Evolutionary conservation across 306 rosid species (phyloP).

Genomic region (Bauhinia variegata): DNA sequence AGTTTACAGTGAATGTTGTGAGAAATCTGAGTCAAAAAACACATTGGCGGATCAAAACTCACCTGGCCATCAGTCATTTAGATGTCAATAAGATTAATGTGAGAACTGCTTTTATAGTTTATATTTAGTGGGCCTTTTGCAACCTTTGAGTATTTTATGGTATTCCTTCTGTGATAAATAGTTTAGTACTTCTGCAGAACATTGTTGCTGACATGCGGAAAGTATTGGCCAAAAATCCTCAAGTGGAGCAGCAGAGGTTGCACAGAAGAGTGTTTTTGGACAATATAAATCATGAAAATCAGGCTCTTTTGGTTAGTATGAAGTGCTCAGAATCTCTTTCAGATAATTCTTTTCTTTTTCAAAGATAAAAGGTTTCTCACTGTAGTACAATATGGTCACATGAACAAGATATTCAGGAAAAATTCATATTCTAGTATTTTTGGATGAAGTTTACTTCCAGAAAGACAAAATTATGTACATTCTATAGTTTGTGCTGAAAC

Average conservation of each 20-base stretch:
- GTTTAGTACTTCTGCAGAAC: slow-evolving; percentile 55
- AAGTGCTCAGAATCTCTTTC: slow-evolving; percentile 26
- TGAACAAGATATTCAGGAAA: slow-evolving; percentile 20
- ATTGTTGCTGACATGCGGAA: slow-evolving; percentile 98
- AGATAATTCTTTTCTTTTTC: slow-evolving; percentile 8
- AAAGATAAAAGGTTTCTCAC: slow-evolving; percentile 12
- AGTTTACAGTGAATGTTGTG: slow-evolving; percentile 87
- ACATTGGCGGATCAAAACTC: slow-evolving; percentile 97
- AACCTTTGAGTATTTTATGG: slow-evolving; percentile 21
- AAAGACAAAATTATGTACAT: slow-evolving; percentile 3
- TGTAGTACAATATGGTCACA: slow-evolving; percentile 4
- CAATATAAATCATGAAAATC: slow-evolving; percentile 77
- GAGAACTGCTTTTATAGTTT: slow-evolving; percentile 40
- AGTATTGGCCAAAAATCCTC: slow-evolving; percentile 94
- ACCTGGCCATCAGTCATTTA: slow-evolving; percentile 89
- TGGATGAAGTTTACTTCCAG: slow-evolving; percentile 8
- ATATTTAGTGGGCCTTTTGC: slow-evolving; percentile 19
- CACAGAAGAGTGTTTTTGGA: slow-evolving; percentile 96
- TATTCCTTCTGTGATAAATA: slow-evolving; percentile 23
- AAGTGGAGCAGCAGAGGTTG: slow-evolving; percentile 91
- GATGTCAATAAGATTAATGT: slow-evolving; percentile 88
- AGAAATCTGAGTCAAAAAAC: slow-evolving; percentile 90
- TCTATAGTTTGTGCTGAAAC: background rate
- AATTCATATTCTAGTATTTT: slow-evolving; percentile 3
- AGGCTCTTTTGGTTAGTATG: slow-evolving; percentile 86